Percentiles rank a stretch among this genome's conserved stretches.
phyloP scores from a whole-genome alignment of 2,329 filamentous ascomycete genomes.

The Arthroderma sp. region DNA sequence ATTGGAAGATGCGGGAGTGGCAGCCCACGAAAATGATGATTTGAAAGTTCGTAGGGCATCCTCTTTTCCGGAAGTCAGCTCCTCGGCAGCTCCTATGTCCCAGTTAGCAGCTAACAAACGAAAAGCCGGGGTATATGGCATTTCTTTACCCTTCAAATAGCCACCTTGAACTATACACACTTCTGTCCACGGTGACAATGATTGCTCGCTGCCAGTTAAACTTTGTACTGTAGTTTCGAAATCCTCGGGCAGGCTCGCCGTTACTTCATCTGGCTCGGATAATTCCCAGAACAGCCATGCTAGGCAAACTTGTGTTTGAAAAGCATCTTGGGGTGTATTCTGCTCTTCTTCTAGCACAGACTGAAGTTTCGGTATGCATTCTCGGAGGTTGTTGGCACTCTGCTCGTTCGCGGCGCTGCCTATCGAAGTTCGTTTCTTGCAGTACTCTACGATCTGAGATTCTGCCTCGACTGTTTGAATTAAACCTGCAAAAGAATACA shows the following conservation, averaged over 20 bases:
- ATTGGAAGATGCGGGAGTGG: conserved; percentile 24
- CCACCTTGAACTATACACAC: conserved; percentile 69
- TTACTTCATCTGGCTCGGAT: conserved; percentile 54
- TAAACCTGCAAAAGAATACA: conserved; percentile 42
- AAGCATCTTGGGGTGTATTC: conserved; percentile 42
- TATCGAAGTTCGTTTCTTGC: conserved; percentile 22
- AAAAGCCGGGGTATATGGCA: not conserved
- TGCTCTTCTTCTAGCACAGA: conserved; percentile 49
- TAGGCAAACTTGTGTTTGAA: conserved; percentile 72
- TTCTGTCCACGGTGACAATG: conserved; percentile 61
- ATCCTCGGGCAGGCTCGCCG: conserved; percentile 51
- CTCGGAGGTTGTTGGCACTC: conserved; percentile 24
- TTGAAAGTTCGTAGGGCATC: conserved; percentile 58
- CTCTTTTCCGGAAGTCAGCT: conserved; percentile 28
- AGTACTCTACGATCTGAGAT: conserved; percentile 49
- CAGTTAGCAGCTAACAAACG: not conserved
- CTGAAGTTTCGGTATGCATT: conserved; percentile 31
- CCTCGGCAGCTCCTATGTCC: conserved; percentile 35
- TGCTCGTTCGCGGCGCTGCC: conserved; percentile 23
- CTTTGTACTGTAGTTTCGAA: conserved; percentile 45
- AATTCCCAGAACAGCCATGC: conserved; percentile 75
- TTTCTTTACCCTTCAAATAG: conserved; percentile 58
- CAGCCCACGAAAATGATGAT: conserved; percentile 52
- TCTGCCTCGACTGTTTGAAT: conserved; percentile 59
- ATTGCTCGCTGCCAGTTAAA: conserved; percentile 41